Conservation (phyloP, 805 yeast genomes). For the Kazachstania bromeliacearum region DNA sequence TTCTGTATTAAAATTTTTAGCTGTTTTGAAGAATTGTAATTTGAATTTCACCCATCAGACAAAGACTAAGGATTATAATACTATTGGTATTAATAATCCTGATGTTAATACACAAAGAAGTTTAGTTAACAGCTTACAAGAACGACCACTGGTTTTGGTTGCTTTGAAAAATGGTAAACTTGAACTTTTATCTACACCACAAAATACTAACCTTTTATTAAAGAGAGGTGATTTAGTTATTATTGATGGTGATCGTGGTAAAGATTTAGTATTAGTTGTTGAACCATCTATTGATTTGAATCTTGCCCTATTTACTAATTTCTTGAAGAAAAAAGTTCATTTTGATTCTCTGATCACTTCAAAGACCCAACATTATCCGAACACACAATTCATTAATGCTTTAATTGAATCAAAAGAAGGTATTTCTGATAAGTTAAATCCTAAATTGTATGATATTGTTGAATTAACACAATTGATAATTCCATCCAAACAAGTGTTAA, state of each 20-base stretch:
- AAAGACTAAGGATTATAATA: not conserved
- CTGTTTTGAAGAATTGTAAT: constrained; percentile 34
- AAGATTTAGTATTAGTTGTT: constrained; percentile 63
- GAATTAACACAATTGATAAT: constrained; percentile 46
- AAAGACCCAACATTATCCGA: constrained; percentile 24
- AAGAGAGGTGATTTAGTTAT: constrained; percentile 58
- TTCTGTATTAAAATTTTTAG: constrained; percentile 23
- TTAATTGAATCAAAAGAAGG: constrained; percentile 19
- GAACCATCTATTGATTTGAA: constrained; percentile 55
- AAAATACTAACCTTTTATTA: constrained; percentile 50
- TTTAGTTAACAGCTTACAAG: not conserved
- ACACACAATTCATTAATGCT: constrained; percentile 21
- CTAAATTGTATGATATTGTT: constrained; percentile 32
- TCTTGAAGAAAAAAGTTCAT: constrained; percentile 65
- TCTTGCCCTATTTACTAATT: constrained; percentile 62
- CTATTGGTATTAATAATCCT: not conserved
- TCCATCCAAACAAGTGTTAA: constrained; percentile 67
- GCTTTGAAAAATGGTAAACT: constrained; percentile 55
- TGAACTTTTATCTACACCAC: constrained; percentile 61
- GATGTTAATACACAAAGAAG: too few species aligned
- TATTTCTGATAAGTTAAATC: constrained; percentile 18
- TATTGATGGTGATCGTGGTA: constrained; percentile 79
- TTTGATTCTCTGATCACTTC: constrained; percentile 29
- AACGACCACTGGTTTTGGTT: constrained; percentile 33
- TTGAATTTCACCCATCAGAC: constrained; percentile 23